Evolutionary conservation across 1,284 basidiomycete genomes (phyloP), one percentile per base, ranked within the genome.

Genomic region (Moniliophthora roreri): DNA sequence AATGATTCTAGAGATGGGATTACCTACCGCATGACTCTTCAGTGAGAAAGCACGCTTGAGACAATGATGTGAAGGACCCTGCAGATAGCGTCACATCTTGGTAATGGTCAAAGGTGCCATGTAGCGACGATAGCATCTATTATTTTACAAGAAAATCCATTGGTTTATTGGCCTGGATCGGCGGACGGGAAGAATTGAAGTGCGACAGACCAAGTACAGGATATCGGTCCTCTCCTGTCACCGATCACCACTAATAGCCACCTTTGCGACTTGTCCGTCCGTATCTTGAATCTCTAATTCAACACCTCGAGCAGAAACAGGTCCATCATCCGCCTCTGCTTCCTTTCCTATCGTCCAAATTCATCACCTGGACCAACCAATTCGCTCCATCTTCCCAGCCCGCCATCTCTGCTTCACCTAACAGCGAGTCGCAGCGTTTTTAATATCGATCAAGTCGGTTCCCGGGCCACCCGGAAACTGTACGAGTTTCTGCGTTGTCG

Each of bases 361-460:
- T 80, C 89, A 93, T 91, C 66, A 85, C 77, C 62, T 82, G 75
- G 0, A 90, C 86, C 49, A 92, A 74, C 87, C 87, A 92, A 58
- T 77, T 77, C 13, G 89, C 88, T 16, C 90, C 90, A 55, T 91
- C 89, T 21, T 90, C 82, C 86, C 87, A 90, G 1, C 82, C 87
- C 0, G 78, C 79, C 39, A 82, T 72, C 68, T 92, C 90, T 0
- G 90, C 90, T 63, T 91, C 90, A 15, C 78, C 86, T 0, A 92
- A 75, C 9, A 89, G 82, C 21, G 88, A 84, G 44, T 89, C 0
- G 82, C 82, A 0, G 66, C 60, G 60, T 91, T 92, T 67, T 85
- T 88, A 46, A 85, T 76, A 61, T 91, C 87, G 53, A 93, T 88
- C 50, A 91, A 67, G 60, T 78, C 75, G 2, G 78, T 64, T 0